Evolutionary conservation across 441 rosid genomes (phyloP).

Genomic region (Jatropha multifida): DNA sequence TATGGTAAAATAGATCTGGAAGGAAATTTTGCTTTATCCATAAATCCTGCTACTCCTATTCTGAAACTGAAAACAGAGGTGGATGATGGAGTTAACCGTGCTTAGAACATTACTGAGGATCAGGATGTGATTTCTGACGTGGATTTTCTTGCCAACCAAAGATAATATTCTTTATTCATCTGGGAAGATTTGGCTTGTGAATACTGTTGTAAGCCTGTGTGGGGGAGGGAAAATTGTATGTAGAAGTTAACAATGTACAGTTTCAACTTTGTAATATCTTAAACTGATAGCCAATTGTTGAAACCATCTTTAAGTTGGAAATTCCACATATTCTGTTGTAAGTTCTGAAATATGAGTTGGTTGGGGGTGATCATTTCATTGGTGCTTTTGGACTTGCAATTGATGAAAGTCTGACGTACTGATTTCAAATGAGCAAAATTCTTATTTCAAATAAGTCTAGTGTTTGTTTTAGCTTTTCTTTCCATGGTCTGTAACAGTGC

Average conservation of each 20-base stretch:
- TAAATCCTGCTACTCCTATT: constrained; percentile 31
- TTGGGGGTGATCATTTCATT: too few relatives aligned
- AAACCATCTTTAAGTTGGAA: neutral
- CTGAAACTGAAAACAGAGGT: constrained; percentile 35
- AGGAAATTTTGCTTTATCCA: constrained; percentile 68
- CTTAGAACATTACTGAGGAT: constrained; percentile 17
- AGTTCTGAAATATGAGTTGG: neutral
- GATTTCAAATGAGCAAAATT: too few relatives aligned
- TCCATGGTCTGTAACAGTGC: too few relatives aligned
- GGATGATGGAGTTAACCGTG: constrained; percentile 11
- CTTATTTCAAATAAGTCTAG: too few relatives aligned
- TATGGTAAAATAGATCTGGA: constrained; percentile 49
- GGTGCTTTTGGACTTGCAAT: too few relatives aligned
- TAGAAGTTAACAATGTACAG: constrained; percentile 19
- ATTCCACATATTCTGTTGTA: neutral
- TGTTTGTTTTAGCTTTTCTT: too few relatives aligned
- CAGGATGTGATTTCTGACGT: neutral
- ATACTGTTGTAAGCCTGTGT: neutral
- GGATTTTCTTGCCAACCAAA: constrained; percentile 1
- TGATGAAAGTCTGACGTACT: too few relatives aligned
- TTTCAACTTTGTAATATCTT: neutral
- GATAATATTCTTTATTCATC: constrained; percentile 4
- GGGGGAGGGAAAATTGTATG: constrained; percentile 26
- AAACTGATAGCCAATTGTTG: neutral
- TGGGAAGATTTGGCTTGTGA: neutral